Percentiles rank a stretch among this genome's conserved stretches.
Evolutionary conservation across 2,329 filamentous ascomycete genomes (phyloP).

Genomic region (Hypoxylon sp.): DNA sequence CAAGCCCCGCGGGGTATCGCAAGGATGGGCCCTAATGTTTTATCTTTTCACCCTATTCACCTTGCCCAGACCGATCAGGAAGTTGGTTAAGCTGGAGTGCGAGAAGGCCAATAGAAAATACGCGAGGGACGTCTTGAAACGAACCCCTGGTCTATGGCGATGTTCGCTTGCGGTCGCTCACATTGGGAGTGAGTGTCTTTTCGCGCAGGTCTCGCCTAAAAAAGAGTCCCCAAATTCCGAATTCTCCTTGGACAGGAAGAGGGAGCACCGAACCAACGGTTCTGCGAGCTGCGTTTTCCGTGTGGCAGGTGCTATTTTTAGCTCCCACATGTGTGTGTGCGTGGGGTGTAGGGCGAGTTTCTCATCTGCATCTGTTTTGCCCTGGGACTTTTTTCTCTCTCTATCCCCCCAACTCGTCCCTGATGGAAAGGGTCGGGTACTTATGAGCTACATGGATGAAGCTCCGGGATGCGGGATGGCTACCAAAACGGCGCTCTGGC

Average conservation of each 20-base stretch:
- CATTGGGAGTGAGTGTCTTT: not conserved
- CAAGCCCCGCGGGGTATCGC: slow-evolving; percentile 20
- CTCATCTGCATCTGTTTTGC: slow-evolving; percentile 19
- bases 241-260: slow-evolving; percentile 33
- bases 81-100: slow-evolving; percentile 14
- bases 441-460: slow-evolving; percentile 43
- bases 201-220: slow-evolving; percentile 25
- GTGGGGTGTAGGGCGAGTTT: slow-evolving; percentile 14
- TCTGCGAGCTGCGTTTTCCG: slow-evolving; percentile 18
- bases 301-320: slow-evolving; percentile 13
- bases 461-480: slow-evolving; percentile 26
- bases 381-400: slow-evolving; percentile 7
- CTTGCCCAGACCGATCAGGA: slow-evolving; percentile 34
- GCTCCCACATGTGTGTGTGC: slow-evolving; percentile 32
- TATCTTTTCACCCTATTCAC: slow-evolving; percentile 13
- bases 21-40: slow-evolving; percentile 28
- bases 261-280: slow-evolving; percentile 34
- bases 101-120: slow-evolving; percentile 8
- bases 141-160: not conserved
- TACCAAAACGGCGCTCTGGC: slow-evolving; percentile 17
- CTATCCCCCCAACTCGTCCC: slow-evolving; percentile 20
- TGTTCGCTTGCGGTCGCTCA: slow-evolving; percentile 1
- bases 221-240: slow-evolving; percentile 30
- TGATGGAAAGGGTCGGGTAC: slow-evolving; percentile 31
- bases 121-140: not conserved